Percentiles rank a stretch among this genome's conserved stretches.
Evolutionary conservation across 1,284 basidiomycete genomes (phyloP).

Genomic region (Cystobasidium slooffiae): DNA sequence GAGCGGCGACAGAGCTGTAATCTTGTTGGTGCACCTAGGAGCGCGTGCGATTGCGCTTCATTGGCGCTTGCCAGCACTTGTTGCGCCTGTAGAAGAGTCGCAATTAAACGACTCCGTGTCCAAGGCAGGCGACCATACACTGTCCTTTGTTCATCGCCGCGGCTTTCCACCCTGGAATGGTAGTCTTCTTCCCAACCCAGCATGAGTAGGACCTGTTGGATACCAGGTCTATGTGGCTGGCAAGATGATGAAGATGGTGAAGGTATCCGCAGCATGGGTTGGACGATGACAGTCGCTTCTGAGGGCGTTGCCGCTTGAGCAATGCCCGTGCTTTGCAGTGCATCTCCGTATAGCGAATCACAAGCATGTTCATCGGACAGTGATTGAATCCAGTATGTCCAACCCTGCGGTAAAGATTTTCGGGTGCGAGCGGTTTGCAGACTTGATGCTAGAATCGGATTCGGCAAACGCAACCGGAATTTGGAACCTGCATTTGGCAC

Average conservation of each 20-base stretch:
- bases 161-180: neutral
- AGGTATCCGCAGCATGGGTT: neutral
- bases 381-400: constrained; percentile 2
- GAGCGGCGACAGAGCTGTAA: too few relatives aligned
- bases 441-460: neutral
- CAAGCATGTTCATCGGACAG: neutral
- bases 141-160: neutral
- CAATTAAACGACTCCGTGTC: neutral
- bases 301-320: neutral
- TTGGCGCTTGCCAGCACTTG: neutral
- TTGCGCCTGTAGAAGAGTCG: neutral
- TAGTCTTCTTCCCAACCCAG: neutral
- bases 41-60: too few relatives aligned
- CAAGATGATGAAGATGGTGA: neutral
- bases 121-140: constrained; percentile 12
- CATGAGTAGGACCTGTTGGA: constrained; percentile 1
- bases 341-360: neutral
- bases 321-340: neutral
- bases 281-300: neutral
- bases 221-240: neutral
- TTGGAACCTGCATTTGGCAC: neutral
- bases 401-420: neutral
- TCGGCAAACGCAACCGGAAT: neutral
- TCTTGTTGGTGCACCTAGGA: too few relatives aligned
- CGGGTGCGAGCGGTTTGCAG: too few relatives aligned